These are phyloP conservation scores for Tilletia walkeri DNA, from an alignment of 1,284 basidiomycete species.

Conservation along the genomic window DNA sequence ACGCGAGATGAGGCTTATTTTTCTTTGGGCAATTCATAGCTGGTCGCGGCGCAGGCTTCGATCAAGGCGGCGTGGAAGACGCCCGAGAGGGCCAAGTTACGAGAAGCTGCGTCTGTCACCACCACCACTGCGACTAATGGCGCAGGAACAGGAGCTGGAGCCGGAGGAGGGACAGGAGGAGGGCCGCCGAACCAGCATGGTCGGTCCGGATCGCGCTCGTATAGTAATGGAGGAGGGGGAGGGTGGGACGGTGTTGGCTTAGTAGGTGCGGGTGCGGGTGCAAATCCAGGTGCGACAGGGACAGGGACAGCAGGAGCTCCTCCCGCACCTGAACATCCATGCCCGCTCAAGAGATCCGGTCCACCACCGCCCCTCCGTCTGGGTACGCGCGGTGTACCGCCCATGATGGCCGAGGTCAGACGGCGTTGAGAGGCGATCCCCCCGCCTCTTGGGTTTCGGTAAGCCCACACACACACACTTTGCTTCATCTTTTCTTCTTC, in stretches of 20 bases:
- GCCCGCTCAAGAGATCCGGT: background rate
- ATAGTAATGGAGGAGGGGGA: background rate
- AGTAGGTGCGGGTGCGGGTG: background rate
- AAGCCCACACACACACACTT: too few species aligned
- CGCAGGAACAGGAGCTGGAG: too few species aligned
- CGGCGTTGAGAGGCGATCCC: background rate
- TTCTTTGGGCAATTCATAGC: conserved; percentile 18
- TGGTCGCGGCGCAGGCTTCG: conserved; percentile 34
- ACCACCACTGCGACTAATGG: background rate
- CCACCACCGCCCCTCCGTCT: conserved; percentile 12
- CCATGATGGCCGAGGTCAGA: background rate
- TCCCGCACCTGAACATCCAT: background rate
- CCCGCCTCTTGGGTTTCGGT: too few species aligned
- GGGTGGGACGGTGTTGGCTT: too few species aligned
- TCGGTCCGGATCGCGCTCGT: background rate
- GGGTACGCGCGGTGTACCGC: background rate
- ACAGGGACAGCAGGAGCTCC: background rate
- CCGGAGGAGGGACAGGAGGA: background rate
- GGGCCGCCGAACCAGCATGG: background rate
- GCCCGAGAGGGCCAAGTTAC: conserved; percentile 25
- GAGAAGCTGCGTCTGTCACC: background rate
- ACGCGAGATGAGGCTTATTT: conserved; percentile 24
- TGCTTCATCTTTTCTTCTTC: too few species aligned
- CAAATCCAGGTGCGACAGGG: too few species aligned
- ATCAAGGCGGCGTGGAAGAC: conserved; percentile 48